These are phyloP conservation scores for Lactifluus pinguis DNA, from an alignment of 768 basidiomycete species.

Conservation along the genomic window DNA sequence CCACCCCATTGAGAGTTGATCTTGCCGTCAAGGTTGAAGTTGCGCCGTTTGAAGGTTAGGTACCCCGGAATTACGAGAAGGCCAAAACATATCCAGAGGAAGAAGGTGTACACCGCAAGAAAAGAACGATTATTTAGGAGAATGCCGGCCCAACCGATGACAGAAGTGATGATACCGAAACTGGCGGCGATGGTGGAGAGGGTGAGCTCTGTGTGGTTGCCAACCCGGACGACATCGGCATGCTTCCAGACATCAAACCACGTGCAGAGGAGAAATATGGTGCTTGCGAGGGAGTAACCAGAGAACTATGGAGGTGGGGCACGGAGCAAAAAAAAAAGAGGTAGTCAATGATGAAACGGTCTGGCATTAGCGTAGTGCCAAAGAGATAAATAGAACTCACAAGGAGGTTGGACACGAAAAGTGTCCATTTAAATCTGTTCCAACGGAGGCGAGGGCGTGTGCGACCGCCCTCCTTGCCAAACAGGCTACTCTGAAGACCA, in stretches of 20 bases:
- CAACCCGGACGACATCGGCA: slow-evolving; percentile 65
- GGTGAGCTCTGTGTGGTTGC: slow-evolving; percentile 57
- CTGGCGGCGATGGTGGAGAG: slow-evolving; percentile 60
- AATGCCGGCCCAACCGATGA: slow-evolving; percentile 73
- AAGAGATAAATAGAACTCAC: slow-evolving; percentile 27
- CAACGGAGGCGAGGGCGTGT: slow-evolving; percentile 46
- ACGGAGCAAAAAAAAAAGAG: neutral
- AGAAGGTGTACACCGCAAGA: slow-evolving; percentile 62
- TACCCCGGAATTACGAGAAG: slow-evolving; percentile 71
- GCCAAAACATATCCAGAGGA: slow-evolving; percentile 66
- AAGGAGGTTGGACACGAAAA: slow-evolving; percentile 57
- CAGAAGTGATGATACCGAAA: slow-evolving; percentile 51
- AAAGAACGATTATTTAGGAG: slow-evolving; percentile 78
- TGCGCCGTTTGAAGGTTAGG: slow-evolving; percentile 61
- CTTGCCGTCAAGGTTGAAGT: slow-evolving; percentile 78
- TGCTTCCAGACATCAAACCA: slow-evolving; percentile 69
- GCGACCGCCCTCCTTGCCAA: slow-evolving; percentile 33
- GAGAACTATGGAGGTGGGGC: slow-evolving; percentile 36
- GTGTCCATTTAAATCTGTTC: slow-evolving; percentile 79
- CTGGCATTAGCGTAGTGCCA: neutral
- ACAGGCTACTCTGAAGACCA: slow-evolving; percentile 30
- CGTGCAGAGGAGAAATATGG: slow-evolving; percentile 60
- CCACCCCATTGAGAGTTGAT: slow-evolving; percentile 68
- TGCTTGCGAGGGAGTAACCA: slow-evolving; percentile 47
- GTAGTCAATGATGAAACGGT: neutral